phyloP scores from a whole-genome alignment of 495 filamentous ascomycete species.

The Pseudoneurospora amorphoporcata region DNA sequence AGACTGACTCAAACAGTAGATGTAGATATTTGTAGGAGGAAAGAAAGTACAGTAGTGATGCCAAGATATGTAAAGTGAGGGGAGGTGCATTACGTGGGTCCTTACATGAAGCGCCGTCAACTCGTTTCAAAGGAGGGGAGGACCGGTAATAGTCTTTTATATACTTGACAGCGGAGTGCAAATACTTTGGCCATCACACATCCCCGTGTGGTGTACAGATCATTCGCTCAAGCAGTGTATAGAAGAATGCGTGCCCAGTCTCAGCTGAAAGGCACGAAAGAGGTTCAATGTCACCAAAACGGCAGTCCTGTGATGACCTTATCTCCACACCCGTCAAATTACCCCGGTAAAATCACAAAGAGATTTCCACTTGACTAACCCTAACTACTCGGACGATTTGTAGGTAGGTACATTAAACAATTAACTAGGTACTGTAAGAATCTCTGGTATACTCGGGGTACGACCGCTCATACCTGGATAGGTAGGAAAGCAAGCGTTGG shows the following conservation, averaged over 20 bases:
- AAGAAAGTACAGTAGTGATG: background rate
- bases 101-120: background rate
- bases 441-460: conserved; percentile 1
- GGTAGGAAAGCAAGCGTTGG: background rate
- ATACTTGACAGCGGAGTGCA: background rate
- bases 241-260: background rate
- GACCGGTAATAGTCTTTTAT: background rate
- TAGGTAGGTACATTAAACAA: background rate
- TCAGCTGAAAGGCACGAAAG: background rate
- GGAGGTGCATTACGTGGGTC: background rate
- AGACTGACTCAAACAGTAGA: too few relatives aligned
- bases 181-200: too few relatives aligned
- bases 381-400: too few relatives aligned
- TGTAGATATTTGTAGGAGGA: background rate
- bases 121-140: too few relatives aligned
- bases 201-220: too few relatives aligned
- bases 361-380: too few relatives aligned
- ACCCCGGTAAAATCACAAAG: background rate
- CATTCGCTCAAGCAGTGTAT: background rate
- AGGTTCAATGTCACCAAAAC: too few relatives aligned
- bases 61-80: conserved; percentile 1
- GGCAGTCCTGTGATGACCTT: background rate
- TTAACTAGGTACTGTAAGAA: background rate
- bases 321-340: conserved; percentile 1
- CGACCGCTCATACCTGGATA: conserved; percentile 1